phyloP scores from a whole-genome alignment of 305 asterid genomes.

The Fraxinus albicans region DNA sequence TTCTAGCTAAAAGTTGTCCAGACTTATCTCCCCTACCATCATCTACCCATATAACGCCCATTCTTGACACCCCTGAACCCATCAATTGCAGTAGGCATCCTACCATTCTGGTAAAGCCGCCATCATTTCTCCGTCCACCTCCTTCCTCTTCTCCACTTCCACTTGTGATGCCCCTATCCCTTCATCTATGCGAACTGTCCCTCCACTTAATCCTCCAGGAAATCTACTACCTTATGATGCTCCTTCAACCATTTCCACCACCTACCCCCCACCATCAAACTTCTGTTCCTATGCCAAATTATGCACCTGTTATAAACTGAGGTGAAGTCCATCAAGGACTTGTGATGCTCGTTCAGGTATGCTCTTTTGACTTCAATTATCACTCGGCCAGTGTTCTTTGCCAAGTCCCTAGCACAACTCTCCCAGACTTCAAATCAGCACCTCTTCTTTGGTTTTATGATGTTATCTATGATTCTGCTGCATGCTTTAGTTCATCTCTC shows the following conservation, averaged over 20 bases:
- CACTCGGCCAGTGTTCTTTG: conserved; percentile 3
- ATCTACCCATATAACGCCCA: not conserved
- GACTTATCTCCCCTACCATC: not conserved
- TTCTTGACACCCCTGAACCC: not conserved
- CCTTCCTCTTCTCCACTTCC: not conserved
- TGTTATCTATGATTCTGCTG: not conserved
- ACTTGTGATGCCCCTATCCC: not conserved
- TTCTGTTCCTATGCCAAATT: conserved; percentile 39
- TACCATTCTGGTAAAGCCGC: not conserved
- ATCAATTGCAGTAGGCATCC: not conserved
- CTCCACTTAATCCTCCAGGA: not conserved
- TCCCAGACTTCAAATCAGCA: not conserved
- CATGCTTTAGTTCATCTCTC: not conserved
- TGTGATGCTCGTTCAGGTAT: conserved; percentile 73
- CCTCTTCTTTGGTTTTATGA: conserved; percentile 3
- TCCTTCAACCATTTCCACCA: too few relatives aligned
- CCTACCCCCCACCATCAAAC: conserved; percentile 42
- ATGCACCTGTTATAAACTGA: conserved; percentile 49
- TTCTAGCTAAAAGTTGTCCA: not conserved
- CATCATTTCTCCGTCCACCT: not conserved
- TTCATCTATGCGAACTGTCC: not conserved
- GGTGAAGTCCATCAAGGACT: conserved; percentile 73
- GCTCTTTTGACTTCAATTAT: not conserved
- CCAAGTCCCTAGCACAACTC: not conserved
- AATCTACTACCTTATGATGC: conserved; percentile 13